phyloP scores from a whole-genome alignment of 139 green algal species.

The Haematococcus lacustris region DNA sequence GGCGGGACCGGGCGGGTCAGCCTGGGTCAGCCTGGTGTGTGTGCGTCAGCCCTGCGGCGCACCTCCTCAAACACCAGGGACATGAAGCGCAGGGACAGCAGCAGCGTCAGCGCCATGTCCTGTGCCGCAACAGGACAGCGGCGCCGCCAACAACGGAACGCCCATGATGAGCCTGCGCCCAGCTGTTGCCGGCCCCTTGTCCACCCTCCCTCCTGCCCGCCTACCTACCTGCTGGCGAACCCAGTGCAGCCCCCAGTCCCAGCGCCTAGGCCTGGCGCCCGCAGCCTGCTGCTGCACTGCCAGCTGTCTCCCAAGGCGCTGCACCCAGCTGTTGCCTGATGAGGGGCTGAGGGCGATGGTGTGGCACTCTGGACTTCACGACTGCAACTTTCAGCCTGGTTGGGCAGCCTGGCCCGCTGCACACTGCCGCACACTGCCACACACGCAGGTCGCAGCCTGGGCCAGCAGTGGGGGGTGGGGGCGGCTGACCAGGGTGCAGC shows the following conservation, averaged over 20 bases:
- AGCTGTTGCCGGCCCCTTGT: background rate
- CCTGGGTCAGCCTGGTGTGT: background rate
- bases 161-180: background rate
- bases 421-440: no score
- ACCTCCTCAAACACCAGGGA: conserved; percentile 80
- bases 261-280: background rate
- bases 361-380: no score
- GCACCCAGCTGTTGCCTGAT: no score
- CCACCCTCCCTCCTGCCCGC: no score
- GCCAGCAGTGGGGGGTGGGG: no score
- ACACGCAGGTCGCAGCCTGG: no score
- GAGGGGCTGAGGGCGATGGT: no score
- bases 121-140: conserved; percentile 9
- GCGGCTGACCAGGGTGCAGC: no score
- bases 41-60: background rate
- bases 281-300: background rate
- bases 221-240: background rate
- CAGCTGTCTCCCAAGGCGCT: no score
- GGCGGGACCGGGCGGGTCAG: background rate
- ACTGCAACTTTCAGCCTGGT: no score
- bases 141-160: no score
- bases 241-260: background rate
- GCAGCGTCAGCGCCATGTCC: conserved; percentile 66
- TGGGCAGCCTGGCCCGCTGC: no score
- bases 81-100: conserved; percentile 83